These are phyloP conservation scores for Naganishia sp. DNA, from an alignment of 1,284 basidiomycete genomes.

Conservation along the genomic window DNA sequence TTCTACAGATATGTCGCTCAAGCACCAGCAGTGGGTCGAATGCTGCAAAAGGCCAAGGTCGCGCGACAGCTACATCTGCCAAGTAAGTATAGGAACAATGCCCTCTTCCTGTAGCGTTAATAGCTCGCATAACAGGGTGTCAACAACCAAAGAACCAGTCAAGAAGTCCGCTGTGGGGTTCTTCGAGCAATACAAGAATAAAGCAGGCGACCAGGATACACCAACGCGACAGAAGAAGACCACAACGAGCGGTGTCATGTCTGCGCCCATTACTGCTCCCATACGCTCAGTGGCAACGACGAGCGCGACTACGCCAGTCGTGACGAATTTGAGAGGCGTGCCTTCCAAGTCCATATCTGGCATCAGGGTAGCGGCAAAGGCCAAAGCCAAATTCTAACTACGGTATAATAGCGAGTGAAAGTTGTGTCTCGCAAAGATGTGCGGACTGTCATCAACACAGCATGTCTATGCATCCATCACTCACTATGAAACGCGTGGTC, in stretches of 20 bases:
- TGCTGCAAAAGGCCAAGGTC: neutral
- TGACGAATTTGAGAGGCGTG: slow-evolving; percentile 3
- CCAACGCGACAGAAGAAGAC: slow-evolving; percentile 11
- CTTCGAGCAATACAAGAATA: slow-evolving; percentile 6
- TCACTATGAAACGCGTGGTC: too few species aligned
- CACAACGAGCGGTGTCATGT: neutral
- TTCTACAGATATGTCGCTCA: slow-evolving; percentile 16
- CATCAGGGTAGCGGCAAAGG: slow-evolving; percentile 6
- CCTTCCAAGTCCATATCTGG: slow-evolving; percentile 7
- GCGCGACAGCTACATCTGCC: neutral
- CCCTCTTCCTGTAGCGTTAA: neutral
- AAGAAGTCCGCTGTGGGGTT: neutral
- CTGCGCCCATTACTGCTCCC: neutral
- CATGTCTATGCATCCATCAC: too few species aligned
- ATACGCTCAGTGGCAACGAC: neutral
- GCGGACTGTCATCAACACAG: neutral
- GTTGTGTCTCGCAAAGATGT: neutral
- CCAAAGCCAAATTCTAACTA: slow-evolving; percentile 13
- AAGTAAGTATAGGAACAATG: neutral
- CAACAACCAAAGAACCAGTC: too few species aligned
- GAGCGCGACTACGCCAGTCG: neutral
- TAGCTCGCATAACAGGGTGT: neutral
- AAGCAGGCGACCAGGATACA: slow-evolving; percentile 12
- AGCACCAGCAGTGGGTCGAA: neutral
- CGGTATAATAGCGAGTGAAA: neutral